phyloP scores from a whole-genome alignment of 352 stramenopile species.

The Globisporangium okanoganense region DNA sequence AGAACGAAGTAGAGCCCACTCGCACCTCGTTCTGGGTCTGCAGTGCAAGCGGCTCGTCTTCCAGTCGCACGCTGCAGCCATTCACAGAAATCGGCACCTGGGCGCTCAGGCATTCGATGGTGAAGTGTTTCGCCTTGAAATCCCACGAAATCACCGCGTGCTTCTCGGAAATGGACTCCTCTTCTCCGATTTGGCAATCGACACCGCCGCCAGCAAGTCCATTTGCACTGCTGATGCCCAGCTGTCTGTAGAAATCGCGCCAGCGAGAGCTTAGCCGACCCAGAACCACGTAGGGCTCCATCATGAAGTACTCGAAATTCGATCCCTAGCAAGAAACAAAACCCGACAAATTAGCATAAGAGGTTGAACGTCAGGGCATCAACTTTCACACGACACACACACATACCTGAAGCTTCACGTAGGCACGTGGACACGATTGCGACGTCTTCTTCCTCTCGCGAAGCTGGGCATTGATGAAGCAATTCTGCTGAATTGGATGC shows the following conservation, averaged over 20 bases:
- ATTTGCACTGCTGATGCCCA: slow-evolving; percentile 39
- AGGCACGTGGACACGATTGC: slow-evolving; percentile 40
- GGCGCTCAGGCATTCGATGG: slow-evolving; percentile 65
- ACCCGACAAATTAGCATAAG: background rate
- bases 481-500: slow-evolving; percentile 43
- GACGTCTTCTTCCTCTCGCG: slow-evolving; percentile 24
- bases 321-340: slow-evolving; percentile 23
- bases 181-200: slow-evolving; percentile 73
- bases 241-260: slow-evolving; percentile 50
- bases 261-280: slow-evolving; percentile 53
- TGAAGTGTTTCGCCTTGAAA: slow-evolving; percentile 34
- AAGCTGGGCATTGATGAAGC: slow-evolving; percentile 34
- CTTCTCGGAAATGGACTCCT: slow-evolving; percentile 44
- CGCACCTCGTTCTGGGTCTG: slow-evolving; percentile 55
- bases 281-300: slow-evolving; percentile 59
- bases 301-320: slow-evolving; percentile 67
- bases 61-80: slow-evolving; percentile 43
- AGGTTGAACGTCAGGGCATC: background rate
- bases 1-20: slow-evolving; percentile 64
- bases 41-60: slow-evolving; percentile 39
- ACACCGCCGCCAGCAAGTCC: slow-evolving; percentile 49
- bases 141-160: slow-evolving; percentile 78
- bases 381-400: background rate
- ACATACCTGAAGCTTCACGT: slow-evolving; percentile 70
- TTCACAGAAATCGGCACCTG: slow-evolving; percentile 63